Evolutionary conservation across 2,329 filamentous ascomycete genomes (phyloP).

Genomic region (Aspergillus fructus): DNA sequence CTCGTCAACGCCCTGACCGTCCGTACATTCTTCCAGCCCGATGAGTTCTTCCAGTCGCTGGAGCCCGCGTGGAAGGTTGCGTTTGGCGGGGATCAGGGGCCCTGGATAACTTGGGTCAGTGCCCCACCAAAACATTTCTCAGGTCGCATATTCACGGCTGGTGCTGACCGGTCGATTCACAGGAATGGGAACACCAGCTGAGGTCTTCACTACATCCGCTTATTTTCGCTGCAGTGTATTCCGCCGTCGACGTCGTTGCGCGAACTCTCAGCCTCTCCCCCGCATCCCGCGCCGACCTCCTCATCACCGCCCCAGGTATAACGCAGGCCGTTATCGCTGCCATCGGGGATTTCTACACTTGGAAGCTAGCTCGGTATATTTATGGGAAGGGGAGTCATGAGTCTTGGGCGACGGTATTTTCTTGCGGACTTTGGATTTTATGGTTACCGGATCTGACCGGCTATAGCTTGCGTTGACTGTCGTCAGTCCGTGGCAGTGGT

Average conservation of each 20-base stretch:
- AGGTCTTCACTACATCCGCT: constrained; percentile 89
- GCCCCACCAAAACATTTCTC: neutral
- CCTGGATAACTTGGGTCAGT: constrained; percentile 94
- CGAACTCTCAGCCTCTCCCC: constrained; percentile 54
- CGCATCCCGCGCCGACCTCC: constrained; percentile 60
- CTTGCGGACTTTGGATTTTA: neutral
- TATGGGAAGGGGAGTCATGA: constrained; percentile 65
- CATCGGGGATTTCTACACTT: constrained; percentile 80
- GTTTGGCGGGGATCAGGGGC: constrained; percentile 73
- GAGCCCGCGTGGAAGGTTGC: constrained; percentile 91
- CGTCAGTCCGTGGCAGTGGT: constrained; percentile 92
- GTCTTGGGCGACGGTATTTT: constrained; percentile 66
- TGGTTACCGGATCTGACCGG: constrained; percentile 17
- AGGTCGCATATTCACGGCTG: neutral
- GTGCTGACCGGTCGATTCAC: constrained; percentile 12
- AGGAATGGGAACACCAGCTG: constrained; percentile 92
- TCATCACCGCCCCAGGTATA: constrained; percentile 71
- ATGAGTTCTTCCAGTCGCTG: constrained; percentile 94
- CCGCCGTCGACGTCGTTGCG: constrained; percentile 58
- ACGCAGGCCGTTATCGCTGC: constrained; percentile 77
- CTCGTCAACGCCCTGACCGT: constrained; percentile 76
- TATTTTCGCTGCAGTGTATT: constrained; percentile 77
- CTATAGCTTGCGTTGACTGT: constrained; percentile 67
- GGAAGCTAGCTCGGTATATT: constrained; percentile 72
- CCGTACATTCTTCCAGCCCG: constrained; percentile 93